Base-by-base conservation (phyloP, 2,329 filamentous ascomycete species). In the Talaromyces atroroseus region DNA sequence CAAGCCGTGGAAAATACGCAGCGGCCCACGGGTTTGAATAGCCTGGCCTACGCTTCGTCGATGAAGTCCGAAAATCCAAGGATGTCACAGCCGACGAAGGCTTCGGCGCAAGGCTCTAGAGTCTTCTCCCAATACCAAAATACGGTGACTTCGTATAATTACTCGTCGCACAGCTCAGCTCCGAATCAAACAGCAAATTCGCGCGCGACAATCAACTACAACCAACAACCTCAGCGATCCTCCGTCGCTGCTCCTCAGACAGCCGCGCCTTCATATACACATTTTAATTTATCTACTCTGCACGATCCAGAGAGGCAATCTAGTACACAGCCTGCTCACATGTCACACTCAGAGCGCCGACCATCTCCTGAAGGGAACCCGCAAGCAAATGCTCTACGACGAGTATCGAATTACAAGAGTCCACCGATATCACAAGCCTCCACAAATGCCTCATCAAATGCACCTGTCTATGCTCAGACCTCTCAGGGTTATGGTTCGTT, bases 41-140 rank as follows among this genome's bases (percentile, higher is more conserved):
- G 51, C 20, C 20, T 58, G 44, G 52, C 45, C 14, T 55, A 58
- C 24, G 56, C 44, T 20, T 52, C 56, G 38, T 49, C 51, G 12
- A 32, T 54, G 14, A 26, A 51, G 29, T 36, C 54, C 5, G 45
- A 48, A 20, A 51, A 50, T 21, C 42, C 46, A 8, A 38, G 24
- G 21, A 10, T 18, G n/a, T 24, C 56, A 5, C 46, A 48, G 51
- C 47, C 45, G 8, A 51, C 45, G 5, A 58, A 51, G 24, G 7
- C 14, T 23, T n/a, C 21, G 42, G 32, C 26, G 14, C 56, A 58
- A 47, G 40, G 14, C 18, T 24, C 34, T 20, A 42, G n/a, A 40
- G 42, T 18, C 14, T 32, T 51, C 23, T 32, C 21, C 32, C 56
- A 54, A 10, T 42, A 52, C 12, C 51, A 34, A 20, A 21, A 14